Percentiles rank a stretch among this genome's conserved stretches.
Evolutionary conservation across 495 filamentous ascomycete genomes (phyloP).

Genomic region (Hyaloscypha bicolor): DNA sequence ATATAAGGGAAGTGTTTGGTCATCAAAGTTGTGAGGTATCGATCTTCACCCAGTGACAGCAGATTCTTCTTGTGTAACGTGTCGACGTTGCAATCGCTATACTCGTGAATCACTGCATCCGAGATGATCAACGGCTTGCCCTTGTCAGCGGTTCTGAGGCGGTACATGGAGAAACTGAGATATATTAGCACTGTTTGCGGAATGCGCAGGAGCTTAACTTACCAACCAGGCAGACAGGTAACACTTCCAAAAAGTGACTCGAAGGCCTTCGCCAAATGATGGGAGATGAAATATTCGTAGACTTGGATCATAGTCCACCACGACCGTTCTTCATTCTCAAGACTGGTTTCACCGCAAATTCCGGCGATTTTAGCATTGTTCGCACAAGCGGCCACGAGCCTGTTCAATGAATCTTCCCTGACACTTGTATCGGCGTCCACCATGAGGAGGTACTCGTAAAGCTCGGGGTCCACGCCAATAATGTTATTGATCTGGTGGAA

Average conservation of each 20-base stretch:
- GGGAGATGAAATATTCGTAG: constrained; percentile 97
- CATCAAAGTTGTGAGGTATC: constrained; percentile 96
- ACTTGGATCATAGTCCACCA: constrained; percentile 99
- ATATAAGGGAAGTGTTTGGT: constrained; percentile 94
- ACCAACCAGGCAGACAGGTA: constrained; percentile 98
- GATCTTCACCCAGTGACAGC: constrained; percentile 92
- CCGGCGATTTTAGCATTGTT: constrained; percentile 95
- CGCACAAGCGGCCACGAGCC: constrained; percentile 88
- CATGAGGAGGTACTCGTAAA: constrained; percentile 98
- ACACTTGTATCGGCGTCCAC: constrained; percentile 98
- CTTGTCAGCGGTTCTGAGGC: constrained; percentile 86
- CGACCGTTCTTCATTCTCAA: constrained; percentile 89
- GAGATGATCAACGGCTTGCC: constrained; percentile 92
- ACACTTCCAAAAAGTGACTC: constrained; percentile 95
- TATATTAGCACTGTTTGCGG: constrained; percentile 31
- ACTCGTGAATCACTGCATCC: constrained; percentile 82
- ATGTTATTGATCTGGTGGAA: constrained; percentile 99
- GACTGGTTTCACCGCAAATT: constrained; percentile 95
- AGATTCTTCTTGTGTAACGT: constrained; percentile 99
- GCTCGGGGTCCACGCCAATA: constrained; percentile 94
- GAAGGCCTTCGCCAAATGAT: constrained; percentile 91
- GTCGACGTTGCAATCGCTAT: constrained; percentile 84
- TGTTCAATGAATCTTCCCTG: constrained; percentile 86
- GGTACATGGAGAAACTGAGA: constrained; percentile 96
- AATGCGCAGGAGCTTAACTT: constrained; percentile 47